These are phyloP conservation scores for Thermochaetoides dissita DNA, from an alignment of 2,329 filamentous ascomycete species.

Conservation along the genomic window DNA sequence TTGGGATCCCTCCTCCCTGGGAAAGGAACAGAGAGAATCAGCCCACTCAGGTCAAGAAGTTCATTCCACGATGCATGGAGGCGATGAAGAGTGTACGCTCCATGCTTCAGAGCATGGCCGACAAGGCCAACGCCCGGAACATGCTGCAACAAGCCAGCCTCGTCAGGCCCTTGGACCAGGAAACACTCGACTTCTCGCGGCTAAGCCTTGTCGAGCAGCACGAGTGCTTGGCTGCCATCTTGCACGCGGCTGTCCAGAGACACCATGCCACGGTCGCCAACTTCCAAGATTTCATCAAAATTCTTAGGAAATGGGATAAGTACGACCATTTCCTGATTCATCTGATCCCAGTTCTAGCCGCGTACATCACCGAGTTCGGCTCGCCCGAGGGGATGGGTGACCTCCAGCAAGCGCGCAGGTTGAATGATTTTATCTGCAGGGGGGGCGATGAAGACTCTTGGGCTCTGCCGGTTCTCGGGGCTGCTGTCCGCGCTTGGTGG, in stretches of 20 bases:
- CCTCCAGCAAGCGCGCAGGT: slow-evolving; percentile 52
- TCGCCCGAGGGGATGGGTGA: slow-evolving; percentile 59
- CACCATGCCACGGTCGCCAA: slow-evolving; percentile 57
- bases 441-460: slow-evolving; percentile 55
- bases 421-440: slow-evolving; percentile 56
- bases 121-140: slow-evolving; percentile 61
- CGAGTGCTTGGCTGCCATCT: slow-evolving; percentile 69
- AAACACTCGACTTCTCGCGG: slow-evolving; percentile 69
- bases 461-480: slow-evolving; percentile 61
- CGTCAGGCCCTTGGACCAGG: slow-evolving; percentile 43
- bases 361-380: slow-evolving; percentile 64
- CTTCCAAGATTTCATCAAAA: slow-evolving; percentile 56
- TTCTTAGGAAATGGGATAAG: slow-evolving; percentile 56
- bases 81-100: slow-evolving; percentile 63
- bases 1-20: slow-evolving; percentile 33
- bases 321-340: slow-evolving; percentile 65
- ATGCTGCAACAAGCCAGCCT: slow-evolving; percentile 55
- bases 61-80: slow-evolving; percentile 60
- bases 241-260: slow-evolving; percentile 65
- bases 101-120: slow-evolving; percentile 62
- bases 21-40: slow-evolving; percentile 9
- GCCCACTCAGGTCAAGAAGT: slow-evolving; percentile 30
- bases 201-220: slow-evolving; percentile 77
- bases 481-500: slow-evolving; percentile 73
- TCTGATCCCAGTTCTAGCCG: slow-evolving; percentile 64